Percentiles rank a stretch among this genome's conserved stretches.
phyloP scores from a whole-genome alignment of 495 filamentous ascomycete genomes.

The Lepidopterella palustris region DNA sequence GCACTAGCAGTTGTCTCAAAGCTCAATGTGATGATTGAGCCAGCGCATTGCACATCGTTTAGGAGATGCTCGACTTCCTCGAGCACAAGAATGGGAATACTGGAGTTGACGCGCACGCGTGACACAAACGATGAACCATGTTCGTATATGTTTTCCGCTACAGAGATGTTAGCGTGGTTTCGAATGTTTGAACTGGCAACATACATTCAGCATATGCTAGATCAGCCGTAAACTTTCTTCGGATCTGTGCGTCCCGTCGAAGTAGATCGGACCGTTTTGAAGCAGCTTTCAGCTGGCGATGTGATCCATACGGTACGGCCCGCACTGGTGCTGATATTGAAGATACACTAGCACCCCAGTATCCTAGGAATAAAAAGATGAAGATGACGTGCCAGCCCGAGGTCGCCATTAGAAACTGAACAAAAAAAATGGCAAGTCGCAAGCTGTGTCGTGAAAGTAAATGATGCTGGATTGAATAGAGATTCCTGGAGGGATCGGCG shows the following conservation, averaged over 20 bases:
- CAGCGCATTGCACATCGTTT: conserved; percentile 13
- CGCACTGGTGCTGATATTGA: not conserved
- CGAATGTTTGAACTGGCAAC: not conserved
- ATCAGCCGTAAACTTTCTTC: not conserved
- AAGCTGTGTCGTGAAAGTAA: not conserved
- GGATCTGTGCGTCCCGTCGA: not conserved
- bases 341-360: not conserved
- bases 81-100: conserved; percentile 16
- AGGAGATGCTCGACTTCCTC: conserved; percentile 25
- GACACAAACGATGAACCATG: conserved; percentile 16
- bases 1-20: conserved; percentile 10
- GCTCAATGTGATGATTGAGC: conserved; percentile 11
- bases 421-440: not conserved
- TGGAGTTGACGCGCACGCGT: conserved; percentile 11
- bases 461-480: not conserved
- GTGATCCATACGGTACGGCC: not conserved
- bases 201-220: conserved; percentile 1
- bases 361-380: not conserved
- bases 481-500: too few species aligned
- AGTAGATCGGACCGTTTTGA: not conserved
- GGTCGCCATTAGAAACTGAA: not conserved
- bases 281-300: not conserved
- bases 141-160: conserved; percentile 16
- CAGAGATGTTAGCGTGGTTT: not conserved
- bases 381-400: not conserved